Base-by-base conservation (phyloP, 1,139 yeast genomes). In the Geotrichum cucujoidarum region DNA sequence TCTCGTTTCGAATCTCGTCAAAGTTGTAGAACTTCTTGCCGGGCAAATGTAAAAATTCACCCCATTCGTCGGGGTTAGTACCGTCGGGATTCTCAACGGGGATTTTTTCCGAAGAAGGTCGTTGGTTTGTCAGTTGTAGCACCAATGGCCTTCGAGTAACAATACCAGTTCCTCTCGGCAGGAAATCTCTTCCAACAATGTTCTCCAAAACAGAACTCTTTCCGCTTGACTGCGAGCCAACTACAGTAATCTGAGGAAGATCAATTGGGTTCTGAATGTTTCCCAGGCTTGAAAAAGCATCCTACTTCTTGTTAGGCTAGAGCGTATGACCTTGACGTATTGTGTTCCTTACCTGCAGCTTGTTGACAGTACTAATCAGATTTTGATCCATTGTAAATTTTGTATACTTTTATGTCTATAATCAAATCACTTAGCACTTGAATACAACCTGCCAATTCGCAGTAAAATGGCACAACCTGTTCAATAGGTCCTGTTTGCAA, bases 141-240 rank as follows among this genome's bases (percentile, higher is more conserved):
- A 89, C 85, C 63, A 90, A 73, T 1, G 97, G 97, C 61, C 97
- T 78, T 72, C 97, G 80, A 17, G 97, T 90, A 51, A 90, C 97
- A 64, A 90, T 90, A 58, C 96, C 96, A 2, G 96, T 85, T 52
- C 97, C 97, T 70, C 96, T 76, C 51, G 97, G 97, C 57, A 90
- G 73, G 69, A 90, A 90, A 69, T 90, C 97, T 63, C 96, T 78
- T 16, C 97, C 97, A 40, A 90, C 97, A 57, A 90, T 85, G 67
- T 90, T 89, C 65, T 90, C 97, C 57, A 90, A 74, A 11, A 90
- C 97, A 4, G 96, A 88, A 30, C 95, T 84, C 67, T 90, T 90
- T 59, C 97, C 97, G 57, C 90, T 80, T 37, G 95, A 86, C 67
- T 90, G 97, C 1, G 96, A 88, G 39, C 97, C 97, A 38, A 90